A percentile compares a stretch with the other conserved stretches of the same genome.
phyloP scores from a whole-genome alignment of 225 moss, liverwort and hornwort species.

The Physcomitrium patens region DNA sequence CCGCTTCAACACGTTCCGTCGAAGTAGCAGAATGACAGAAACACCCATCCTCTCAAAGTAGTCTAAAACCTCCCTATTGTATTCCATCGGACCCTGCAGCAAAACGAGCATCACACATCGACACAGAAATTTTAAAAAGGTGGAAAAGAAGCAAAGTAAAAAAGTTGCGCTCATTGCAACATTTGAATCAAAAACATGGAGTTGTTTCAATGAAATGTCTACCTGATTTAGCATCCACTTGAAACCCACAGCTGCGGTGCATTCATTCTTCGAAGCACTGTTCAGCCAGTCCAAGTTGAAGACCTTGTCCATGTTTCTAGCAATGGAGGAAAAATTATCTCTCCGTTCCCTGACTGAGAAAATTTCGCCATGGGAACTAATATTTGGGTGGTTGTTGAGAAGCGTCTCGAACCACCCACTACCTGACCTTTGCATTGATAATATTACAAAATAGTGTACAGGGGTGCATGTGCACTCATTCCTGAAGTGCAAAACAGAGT shows the following conservation, averaged over 20 bases:
- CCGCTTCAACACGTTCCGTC: constrained; percentile 61
- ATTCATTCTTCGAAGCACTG: constrained; percentile 71
- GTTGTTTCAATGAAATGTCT: background rate
- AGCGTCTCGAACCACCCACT: constrained; percentile 77
- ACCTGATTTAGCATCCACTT: constrained; percentile 85
- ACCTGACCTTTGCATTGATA: constrained; percentile 77
- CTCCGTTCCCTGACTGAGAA: constrained; percentile 51
- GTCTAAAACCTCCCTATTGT: constrained; percentile 47
- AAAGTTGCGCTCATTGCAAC: too few species aligned
- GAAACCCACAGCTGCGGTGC: constrained; percentile 69
- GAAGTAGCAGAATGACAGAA: constrained; percentile 62
- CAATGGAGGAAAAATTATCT: constrained; percentile 51
- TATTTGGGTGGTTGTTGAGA: constrained; percentile 67
- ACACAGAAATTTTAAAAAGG: too few species aligned
- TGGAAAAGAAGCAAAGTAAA: too few species aligned
- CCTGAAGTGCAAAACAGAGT: constrained; percentile 38
- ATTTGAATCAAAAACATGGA: too few species aligned
- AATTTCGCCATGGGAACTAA: constrained; percentile 69
- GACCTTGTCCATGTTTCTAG: constrained; percentile 50
- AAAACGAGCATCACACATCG: background rate
- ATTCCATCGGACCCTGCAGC: constrained; percentile 66
- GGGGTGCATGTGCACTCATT: constrained; percentile 66
- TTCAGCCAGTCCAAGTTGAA: constrained; percentile 70
- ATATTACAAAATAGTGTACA: constrained; percentile 71
- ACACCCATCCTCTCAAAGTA: constrained; percentile 65